A percentile compares a stretch with the other conserved stretches of the same genome.
phyloP scores from a whole-genome alignment of 306 rosid species.

The Prunus campanulata region DNA sequence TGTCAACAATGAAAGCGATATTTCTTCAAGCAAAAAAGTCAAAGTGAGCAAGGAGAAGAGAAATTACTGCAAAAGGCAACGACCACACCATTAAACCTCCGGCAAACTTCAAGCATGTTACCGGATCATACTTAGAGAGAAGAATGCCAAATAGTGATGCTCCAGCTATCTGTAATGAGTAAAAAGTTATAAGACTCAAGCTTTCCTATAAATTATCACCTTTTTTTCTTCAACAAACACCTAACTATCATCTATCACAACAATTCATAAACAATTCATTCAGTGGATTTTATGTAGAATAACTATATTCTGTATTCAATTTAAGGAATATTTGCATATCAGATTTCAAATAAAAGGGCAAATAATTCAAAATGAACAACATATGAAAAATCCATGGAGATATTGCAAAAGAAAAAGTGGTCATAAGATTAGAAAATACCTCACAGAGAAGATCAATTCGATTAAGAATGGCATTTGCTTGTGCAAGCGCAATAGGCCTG shows the following conservation, averaged over 20 bases:
- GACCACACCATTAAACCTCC: slow-evolving; percentile 70
- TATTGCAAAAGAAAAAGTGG: background rate
- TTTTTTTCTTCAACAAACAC: background rate
- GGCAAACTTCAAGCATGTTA: slow-evolving; percentile 80
- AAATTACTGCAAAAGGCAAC: slow-evolving; percentile 75
- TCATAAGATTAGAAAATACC: slow-evolving; percentile 43
- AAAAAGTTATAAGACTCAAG: slow-evolving; percentile 19
- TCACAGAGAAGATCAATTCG: slow-evolving; percentile 93
- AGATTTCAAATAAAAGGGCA: slow-evolving; percentile 10
- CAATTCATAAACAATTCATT: background rate
- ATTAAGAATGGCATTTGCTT: slow-evolving; percentile 85
- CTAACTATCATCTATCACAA: background rate
- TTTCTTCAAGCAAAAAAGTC: background rate
- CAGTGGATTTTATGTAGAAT: background rate
- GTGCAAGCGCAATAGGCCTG: slow-evolving; percentile 90
- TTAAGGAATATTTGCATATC: background rate
- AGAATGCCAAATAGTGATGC: slow-evolving; percentile 80
- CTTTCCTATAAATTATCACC: background rate
- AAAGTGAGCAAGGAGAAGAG: slow-evolving; percentile 31
- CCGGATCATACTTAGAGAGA: slow-evolving; percentile 81
- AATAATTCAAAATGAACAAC: slow-evolving; percentile 5
- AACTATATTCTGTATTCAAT: background rate
- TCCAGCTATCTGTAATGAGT: slow-evolving; percentile 68
- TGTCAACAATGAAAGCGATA: slow-evolving; percentile 11
- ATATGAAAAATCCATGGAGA: slow-evolving; percentile 12